Base-by-base conservation (phyloP, 2,329 filamentous ascomycete species). In the Colletotrichum tropicicola region DNA sequence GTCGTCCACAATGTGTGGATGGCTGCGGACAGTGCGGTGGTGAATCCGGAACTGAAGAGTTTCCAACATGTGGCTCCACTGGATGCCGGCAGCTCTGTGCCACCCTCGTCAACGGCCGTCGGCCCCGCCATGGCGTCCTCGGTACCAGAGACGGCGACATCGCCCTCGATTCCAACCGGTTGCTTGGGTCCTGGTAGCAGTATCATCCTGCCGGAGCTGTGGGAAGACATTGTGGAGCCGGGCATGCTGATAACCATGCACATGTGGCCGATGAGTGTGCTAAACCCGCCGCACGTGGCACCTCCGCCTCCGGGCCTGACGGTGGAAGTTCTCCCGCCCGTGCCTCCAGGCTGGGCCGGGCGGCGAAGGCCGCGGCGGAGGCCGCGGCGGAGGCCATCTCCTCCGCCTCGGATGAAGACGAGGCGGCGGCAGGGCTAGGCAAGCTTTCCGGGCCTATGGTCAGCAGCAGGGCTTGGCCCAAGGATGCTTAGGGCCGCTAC, bases 231-330 rank as follows among this genome's bases (percentile, higher is more conserved):
- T 21, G 35, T 67, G 25, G 64, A 68, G 57, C 67, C 67, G 13
- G 67, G 67, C 6, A 68, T 68, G 67, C 28, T 65, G 6, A 47
- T 68, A 32, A 41, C 49, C 39, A 67, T 68, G 67, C 49, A 48
- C 6, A 52, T 59, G 41, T 65, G 65, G 60, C 65, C 60, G 30
- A 27, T 41, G 30, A 45, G 35, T 23, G 7, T 25, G 5, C 43
- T 25, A 12, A 25, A 23, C 15, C 19, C 41, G 37, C n/a, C 9
- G 9, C 10, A 17, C 17, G 23, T 19, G 12, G 23, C 32, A 15
- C 7, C 13, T 13, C 45, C 45, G 39, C 12, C n/a, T 51, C 47
- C 56, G 47, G 23, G 3, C n/a, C n/a, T 21, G 19, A 15, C 47
- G 25, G 21, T 5, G 8, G 17, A 8, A n/a, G 10, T 21, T 8